Evolutionary conservation across 148 eudicot species (phyloP).

Genomic region (Vaccinium corymbosum): DNA sequence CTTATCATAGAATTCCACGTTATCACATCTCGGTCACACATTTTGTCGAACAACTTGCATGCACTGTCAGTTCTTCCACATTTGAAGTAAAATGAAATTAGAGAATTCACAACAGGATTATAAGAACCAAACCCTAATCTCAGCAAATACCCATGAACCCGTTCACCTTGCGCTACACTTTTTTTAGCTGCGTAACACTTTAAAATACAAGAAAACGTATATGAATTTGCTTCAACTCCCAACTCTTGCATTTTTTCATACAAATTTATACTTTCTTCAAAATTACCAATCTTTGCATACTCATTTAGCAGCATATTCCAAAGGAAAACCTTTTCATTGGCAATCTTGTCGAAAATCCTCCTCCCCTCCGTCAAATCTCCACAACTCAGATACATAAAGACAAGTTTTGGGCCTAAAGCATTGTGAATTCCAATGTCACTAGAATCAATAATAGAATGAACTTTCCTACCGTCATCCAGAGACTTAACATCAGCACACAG

Average conservation of each 20-base stretch:
- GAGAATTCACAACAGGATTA: conserved; percentile 50
- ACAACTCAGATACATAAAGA: conserved; percentile 71
- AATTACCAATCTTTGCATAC: conserved; percentile 52
- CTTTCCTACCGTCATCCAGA: conserved; percentile 37
- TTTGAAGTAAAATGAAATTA: conserved; percentile 51
- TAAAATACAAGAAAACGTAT: conserved; percentile 58
- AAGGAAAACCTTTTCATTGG: conserved; percentile 57
- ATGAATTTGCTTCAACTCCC: conserved; percentile 44
- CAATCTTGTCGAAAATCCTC: conserved; percentile 45
- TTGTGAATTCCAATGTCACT: conserved; percentile 33
- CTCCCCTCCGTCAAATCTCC: conserved; percentile 64
- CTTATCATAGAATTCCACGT: conserved; percentile 78
- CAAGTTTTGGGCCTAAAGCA: conserved; percentile 57
- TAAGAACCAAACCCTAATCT: conserved; percentile 40
- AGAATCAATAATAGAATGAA: conserved; percentile 49
- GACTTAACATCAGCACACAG: conserved; percentile 55
- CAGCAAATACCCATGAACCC: conserved; percentile 48
- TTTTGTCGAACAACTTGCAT: conserved; percentile 49
- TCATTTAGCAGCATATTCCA: conserved; percentile 70
- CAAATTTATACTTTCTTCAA: conserved; percentile 46
- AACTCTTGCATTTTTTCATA: conserved; percentile 38
- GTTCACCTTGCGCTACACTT: conserved; percentile 37
- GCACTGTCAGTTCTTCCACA: conserved; percentile 47
- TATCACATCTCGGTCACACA: conserved; percentile 51
- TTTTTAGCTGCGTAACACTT: conserved; percentile 56